These are phyloP conservation scores for Glycyrrhiza uralensis DNA, from an alignment of 306 rosid genomes.

Conservation along the genomic window DNA sequence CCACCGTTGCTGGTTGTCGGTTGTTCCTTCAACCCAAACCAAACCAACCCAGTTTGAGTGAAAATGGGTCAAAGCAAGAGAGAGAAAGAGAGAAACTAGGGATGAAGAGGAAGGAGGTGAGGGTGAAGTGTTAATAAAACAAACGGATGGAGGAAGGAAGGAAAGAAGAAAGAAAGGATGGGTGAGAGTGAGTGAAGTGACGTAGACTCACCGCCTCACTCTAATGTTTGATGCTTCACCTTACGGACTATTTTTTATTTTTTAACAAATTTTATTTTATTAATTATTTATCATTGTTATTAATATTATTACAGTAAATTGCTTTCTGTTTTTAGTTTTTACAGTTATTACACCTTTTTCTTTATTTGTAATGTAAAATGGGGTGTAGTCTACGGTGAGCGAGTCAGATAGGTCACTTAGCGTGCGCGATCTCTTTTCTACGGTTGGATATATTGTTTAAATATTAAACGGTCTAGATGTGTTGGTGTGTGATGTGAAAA, in stretches of 20 bases:
- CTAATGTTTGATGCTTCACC: slow-evolving; percentile 36
- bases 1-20: too few species aligned
- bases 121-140: slow-evolving; percentile 25
- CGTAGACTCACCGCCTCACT: slow-evolving; percentile 38
- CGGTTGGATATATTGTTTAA: too few species aligned
- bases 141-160: not conserved
- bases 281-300: too few species aligned
- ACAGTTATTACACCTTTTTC: too few species aligned
- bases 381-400: too few species aligned
- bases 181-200: slow-evolving; percentile 22
- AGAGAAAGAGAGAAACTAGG: not conserved
- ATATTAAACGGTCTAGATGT: too few species aligned
- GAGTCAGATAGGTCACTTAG: too few species aligned
- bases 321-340: too few species aligned
- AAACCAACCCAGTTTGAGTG: not conserved
- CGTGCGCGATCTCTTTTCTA: too few species aligned
- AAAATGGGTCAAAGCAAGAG: not conserved
- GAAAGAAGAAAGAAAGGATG: not conserved
- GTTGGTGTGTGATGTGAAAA: too few species aligned
- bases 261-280: not conserved
- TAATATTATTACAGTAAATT: too few species aligned
- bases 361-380: too few species aligned
- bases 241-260: not conserved
- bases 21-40: not conserved
- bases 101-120: not conserved